Percentiles rank a stretch among this genome's conserved stretches.
Conservation (phyloP, 345 rosid species). For the Sonneratia alba region DNA sequence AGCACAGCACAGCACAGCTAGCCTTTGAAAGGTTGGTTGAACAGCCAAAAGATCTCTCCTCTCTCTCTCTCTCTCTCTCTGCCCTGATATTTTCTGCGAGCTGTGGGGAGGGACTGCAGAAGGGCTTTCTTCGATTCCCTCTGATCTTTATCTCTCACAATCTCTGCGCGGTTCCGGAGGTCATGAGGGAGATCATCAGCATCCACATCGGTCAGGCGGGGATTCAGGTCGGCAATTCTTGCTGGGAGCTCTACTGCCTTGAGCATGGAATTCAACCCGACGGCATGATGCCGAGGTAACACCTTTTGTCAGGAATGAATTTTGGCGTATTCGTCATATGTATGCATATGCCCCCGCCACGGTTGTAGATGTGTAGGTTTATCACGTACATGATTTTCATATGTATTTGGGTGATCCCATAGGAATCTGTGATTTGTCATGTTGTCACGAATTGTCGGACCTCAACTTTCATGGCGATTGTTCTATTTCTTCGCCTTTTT, state of each 20-base stretch:
- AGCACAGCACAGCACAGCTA: not conserved
- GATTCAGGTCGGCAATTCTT: slow-evolving; percentile 66
- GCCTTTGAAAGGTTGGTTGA: not conserved
- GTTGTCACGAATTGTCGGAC: no score
- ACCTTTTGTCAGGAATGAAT: no score
- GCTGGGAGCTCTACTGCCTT: slow-evolving; percentile 77
- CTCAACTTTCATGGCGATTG: no score
- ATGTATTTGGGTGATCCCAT: not conserved
- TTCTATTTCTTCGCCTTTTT: not conserved
- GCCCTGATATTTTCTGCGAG: not conserved
- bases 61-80: not conserved
- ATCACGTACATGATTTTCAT: not conserved
- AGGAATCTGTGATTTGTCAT: not conserved
- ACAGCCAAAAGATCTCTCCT: not conserved
- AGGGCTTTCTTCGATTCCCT: not conserved
- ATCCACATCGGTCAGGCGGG: slow-evolving; percentile 73
- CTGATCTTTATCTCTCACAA: not conserved
- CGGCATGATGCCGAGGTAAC: slow-evolving; percentile 54
- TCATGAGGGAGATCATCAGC: slow-evolving; percentile 59
- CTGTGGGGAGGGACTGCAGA: not conserved
- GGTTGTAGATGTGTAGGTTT: no score
- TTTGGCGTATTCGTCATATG: no score
- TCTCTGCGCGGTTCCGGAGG: not conserved
- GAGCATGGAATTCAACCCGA: slow-evolving; percentile 70
- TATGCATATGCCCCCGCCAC: no score